Conservation (phyloP, 768 basidiomycete species). For the Amanita phalloides region DNA sequence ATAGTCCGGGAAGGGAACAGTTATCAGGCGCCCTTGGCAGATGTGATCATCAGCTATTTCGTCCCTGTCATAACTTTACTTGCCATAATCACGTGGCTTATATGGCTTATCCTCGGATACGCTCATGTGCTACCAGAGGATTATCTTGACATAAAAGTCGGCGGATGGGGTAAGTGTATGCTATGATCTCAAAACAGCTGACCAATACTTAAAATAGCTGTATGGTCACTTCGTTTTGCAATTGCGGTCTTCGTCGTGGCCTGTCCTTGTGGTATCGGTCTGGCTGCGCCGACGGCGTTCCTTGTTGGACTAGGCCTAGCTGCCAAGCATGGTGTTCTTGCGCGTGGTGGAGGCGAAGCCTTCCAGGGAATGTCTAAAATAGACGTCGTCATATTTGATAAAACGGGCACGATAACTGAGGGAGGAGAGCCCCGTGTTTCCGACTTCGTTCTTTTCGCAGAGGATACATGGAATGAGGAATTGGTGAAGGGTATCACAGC, state of each 20-base stretch:
- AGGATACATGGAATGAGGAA: slow-evolving; percentile 20
- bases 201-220: slow-evolving; percentile 22
- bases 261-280: slow-evolving; percentile 79
- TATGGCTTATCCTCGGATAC: slow-evolving; percentile 62
- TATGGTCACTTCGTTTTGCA: slow-evolving; percentile 75
- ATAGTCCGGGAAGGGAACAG: slow-evolving; percentile 73
- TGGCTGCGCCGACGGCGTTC: slow-evolving; percentile 80
- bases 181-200: not conserved
- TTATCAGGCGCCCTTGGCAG: slow-evolving; percentile 63
- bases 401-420: slow-evolving; percentile 72
- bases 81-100: slow-evolving; percentile 56
- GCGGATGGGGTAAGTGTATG: slow-evolving; percentile 51
- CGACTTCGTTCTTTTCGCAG: slow-evolving; percentile 21
- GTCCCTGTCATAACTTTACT: slow-evolving; percentile 70
- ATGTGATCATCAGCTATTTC: slow-evolving; percentile 66
- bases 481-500: slow-evolving; percentile 40
- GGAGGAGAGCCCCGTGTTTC: slow-evolving; percentile 53
- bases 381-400: slow-evolving; percentile 75
- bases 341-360: slow-evolving; percentile 81
- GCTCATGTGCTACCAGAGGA: slow-evolving; percentile 40
- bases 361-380: slow-evolving; percentile 75
- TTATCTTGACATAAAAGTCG: slow-evolving; percentile 42
- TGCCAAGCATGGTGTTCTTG: slow-evolving; percentile 70
- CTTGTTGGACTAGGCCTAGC: slow-evolving; percentile 77
- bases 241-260: slow-evolving; percentile 79